Percentiles rank a stretch among this genome's conserved stretches.
Evolutionary conservation across 768 basidiomycete species (phyloP).

Genomic region (Fomitopsis pulvina): DNA sequence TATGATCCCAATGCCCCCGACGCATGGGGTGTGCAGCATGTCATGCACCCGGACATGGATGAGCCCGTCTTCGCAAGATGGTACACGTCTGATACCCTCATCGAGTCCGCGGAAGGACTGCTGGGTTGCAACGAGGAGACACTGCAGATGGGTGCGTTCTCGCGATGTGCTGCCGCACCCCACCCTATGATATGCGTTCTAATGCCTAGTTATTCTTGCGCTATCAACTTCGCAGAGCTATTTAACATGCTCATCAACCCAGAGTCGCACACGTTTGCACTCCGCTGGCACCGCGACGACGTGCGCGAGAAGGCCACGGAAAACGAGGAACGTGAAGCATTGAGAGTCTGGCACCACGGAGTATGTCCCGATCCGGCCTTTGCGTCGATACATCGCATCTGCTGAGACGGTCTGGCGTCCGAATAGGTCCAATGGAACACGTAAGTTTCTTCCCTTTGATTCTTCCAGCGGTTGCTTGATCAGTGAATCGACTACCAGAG

Average conservation of each 20-base stretch:
- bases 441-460: constrained; percentile 32
- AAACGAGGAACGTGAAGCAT: constrained; percentile 54
- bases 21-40: constrained; percentile 76
- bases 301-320: constrained; percentile 48
- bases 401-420: neutral
- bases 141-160: constrained; percentile 63
- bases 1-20: constrained; percentile 53
- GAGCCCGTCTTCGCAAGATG: constrained; percentile 56
- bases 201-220: neutral
- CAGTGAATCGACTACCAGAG: constrained; percentile 29
- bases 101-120: constrained; percentile 36
- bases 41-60: constrained; percentile 70
- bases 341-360: constrained; percentile 57
- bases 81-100: constrained; percentile 54
- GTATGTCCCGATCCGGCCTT: constrained; percentile 32
- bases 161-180: neutral
- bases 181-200: neutral
- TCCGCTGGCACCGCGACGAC: constrained; percentile 80
- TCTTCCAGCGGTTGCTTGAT: neutral
- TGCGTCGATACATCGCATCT: neutral
- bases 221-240: constrained; percentile 38
- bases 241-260: constrained; percentile 78
- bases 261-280: constrained; percentile 51
- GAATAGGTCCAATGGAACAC: constrained; percentile 78
- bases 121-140: constrained; percentile 51